These are phyloP conservation scores for Pichia nakasei DNA, from an alignment of 805 yeast species.

Conservation along the genomic window DNA sequence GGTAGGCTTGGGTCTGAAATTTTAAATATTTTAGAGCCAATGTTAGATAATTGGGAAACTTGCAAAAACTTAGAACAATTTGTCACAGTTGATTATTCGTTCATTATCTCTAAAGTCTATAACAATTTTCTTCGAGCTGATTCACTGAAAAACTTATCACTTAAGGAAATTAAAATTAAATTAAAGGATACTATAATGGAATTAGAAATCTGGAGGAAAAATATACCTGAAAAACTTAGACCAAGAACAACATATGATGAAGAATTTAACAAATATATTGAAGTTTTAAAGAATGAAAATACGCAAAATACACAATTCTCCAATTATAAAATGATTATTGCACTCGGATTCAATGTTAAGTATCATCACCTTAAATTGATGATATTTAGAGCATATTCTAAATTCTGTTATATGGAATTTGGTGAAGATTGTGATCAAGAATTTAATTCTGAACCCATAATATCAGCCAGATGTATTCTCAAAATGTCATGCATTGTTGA, in stretches of 20 bases:
- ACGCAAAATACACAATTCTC: conserved; percentile 2
- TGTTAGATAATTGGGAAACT: neutral
- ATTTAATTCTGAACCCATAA: conserved; percentile 12
- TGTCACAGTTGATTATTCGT: conserved; percentile 17
- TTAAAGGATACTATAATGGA: conserved; percentile 15
- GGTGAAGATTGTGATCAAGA: neutral
- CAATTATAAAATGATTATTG: conserved; percentile 6
- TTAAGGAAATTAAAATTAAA: conserved; percentile 10
- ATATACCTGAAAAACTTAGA: conserved; percentile 20
- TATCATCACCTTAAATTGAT: conserved; percentile 23
- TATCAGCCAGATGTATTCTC: conserved; percentile 22
- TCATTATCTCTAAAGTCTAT: conserved; percentile 21
- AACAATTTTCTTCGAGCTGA: conserved; percentile 23
- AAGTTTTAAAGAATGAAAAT: conserved; percentile 2
- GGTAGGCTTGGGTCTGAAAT: conserved; percentile 3
- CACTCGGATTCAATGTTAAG: conserved; percentile 15
- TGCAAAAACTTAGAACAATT: conserved; percentile 10
- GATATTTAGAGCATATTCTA: conserved; percentile 17
- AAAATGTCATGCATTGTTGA: conserved; percentile 14
- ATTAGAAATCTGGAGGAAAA: conserved; percentile 22
- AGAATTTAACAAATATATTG: conserved; percentile 6
- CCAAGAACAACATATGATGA: conserved; percentile 11
- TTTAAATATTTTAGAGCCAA: conserved; percentile 7
- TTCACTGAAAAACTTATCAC: conserved; percentile 16
- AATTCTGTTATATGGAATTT: neutral